These are phyloP conservation scores for Fusarium burgessii DNA, from an alignment of 2,329 filamentous ascomycete species.

Conservation along the genomic window DNA sequence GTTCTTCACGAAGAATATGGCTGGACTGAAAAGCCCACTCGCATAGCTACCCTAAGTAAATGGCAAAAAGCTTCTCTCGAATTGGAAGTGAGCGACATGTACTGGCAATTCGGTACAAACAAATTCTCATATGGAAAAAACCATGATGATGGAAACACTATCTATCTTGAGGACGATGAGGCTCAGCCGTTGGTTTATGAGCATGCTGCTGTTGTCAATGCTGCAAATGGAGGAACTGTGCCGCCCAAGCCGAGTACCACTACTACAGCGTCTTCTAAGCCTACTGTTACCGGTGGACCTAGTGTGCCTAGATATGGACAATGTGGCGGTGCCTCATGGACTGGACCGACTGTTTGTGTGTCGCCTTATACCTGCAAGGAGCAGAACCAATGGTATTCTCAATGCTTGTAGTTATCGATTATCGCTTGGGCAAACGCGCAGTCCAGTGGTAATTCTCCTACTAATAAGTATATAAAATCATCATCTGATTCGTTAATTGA, in stretches of 20 bases:
- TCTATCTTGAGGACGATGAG: slow-evolving; percentile 64
- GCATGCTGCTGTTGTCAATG: slow-evolving; percentile 57
- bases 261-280: background rate
- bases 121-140: slow-evolving; percentile 66
- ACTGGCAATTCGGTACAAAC: slow-evolving; percentile 67
- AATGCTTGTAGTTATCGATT: slow-evolving; percentile 13
- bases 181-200: slow-evolving; percentile 58
- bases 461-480: no score
- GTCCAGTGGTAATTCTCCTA: no score
- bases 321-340: slow-evolving; percentile 33
- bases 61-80: slow-evolving; percentile 64
- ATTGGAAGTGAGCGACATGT: slow-evolving; percentile 64
- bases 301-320: slow-evolving; percentile 25
- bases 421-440: no score
- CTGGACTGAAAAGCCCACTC: slow-evolving; percentile 56
- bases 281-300: slow-evolving; percentile 19
- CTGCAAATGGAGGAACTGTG: slow-evolving; percentile 48
- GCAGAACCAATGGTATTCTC: slow-evolving; percentile 39
- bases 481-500: no score
- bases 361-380: slow-evolving; percentile 23
- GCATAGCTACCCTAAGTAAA: slow-evolving; percentile 58
- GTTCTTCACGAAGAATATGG: slow-evolving; percentile 58
- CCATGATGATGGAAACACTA: slow-evolving; percentile 68
- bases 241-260: background rate
- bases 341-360: slow-evolving; percentile 20